Evolutionary conservation across 345 rosid species (phyloP), one percentile per base, ranked within the genome.

Genomic region (Gossypium ekmanianum): DNA sequence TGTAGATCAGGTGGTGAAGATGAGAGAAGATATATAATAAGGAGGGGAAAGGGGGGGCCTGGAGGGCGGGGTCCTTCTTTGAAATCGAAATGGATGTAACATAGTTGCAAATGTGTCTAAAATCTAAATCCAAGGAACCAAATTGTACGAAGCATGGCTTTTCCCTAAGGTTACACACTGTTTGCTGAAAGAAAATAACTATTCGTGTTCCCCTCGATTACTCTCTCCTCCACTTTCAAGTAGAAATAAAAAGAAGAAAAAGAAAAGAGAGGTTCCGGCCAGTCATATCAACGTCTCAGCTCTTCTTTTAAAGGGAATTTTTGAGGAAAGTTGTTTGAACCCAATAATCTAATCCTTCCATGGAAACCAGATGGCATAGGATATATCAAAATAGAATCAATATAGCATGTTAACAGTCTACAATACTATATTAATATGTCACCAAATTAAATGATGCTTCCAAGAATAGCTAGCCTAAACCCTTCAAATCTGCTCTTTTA

Each of bases 281-380:
- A 27, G 72, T 78, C 71, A 58, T 68, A 50, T 75, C 72, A 57
- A 7, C 16, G 5, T 22, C 61, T 57, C 26, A 55, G 81, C 84
- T 72, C 84, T 75, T 79, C 83, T 85, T 85, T 83, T 83, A 41
- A 57, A 77, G 83, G 59, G 29, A 76, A 72, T 47, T 80, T 67
- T 44, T 71, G 1, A 61, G 51, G 67, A 82, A 67, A 65, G 43
- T 24, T 67, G 11, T 74, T 79, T 44, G 50, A 84, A 66, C 10
- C 58, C 11, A 2, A 34, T 51, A 51, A 51, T 48, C 26, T 52
- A 0, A 54, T 11, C 48, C 61, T 70, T 11, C 61, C 61, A 52
- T 51, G 11, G 61, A 52, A 70, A 70, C 73, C 47, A 70, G 47
- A 52, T 43, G 26, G 61, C 74, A 29, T 17, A 6, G 26, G 47